Base-by-base conservation (phyloP, 331 rosid species). In the Malus hybrid region DNA sequence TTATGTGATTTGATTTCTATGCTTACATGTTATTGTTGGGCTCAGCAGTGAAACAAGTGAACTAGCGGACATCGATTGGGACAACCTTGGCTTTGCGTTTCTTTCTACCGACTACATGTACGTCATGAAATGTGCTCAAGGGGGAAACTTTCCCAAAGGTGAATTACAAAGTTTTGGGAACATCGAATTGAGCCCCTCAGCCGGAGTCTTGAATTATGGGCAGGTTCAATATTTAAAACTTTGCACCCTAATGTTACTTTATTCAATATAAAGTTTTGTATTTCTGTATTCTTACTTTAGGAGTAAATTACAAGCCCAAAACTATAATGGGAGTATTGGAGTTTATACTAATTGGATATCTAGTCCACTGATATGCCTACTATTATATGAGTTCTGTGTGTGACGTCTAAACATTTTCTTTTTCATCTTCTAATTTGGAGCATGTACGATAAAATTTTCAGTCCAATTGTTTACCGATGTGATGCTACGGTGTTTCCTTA, bases 161-260 rank as follows among this genome's bases (percentile, higher is more conserved):
- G 93, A 92, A 86, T 74, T 94, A 0, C 89, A 85, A 73, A 86
- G 92, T 32, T 94, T 94, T 85, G 99, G 96, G 60, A 94, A 94
- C 83, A 92, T 94, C 67, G 97, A 94, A 79, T 71, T 94, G 89
- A 87, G 65, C 70, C 99, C 99, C 60, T 85, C 97, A 8, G 91
- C 99, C 7, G 99, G 97, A 69, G 88, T 94, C 77, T 70, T 94
- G 61, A 94, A 94, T 83, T 94, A 94, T 75, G 99, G 97, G 50
- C 97, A 94, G 98, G 97, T 93, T 80, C 69, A 75, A 67, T 69
- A 72, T 55, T 60, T 18, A 9, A 42, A 27, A 69, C 28, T 32
- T 72, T 33, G 15, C 39, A 20, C 20, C 10, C 34, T 13, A 20
- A 27, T 34, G 22, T 39, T 11, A 33, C 44, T 56, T 63, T 20